Conservation (phyloP, 176 grass and related monocot species). For the Themeda triandra region DNA sequence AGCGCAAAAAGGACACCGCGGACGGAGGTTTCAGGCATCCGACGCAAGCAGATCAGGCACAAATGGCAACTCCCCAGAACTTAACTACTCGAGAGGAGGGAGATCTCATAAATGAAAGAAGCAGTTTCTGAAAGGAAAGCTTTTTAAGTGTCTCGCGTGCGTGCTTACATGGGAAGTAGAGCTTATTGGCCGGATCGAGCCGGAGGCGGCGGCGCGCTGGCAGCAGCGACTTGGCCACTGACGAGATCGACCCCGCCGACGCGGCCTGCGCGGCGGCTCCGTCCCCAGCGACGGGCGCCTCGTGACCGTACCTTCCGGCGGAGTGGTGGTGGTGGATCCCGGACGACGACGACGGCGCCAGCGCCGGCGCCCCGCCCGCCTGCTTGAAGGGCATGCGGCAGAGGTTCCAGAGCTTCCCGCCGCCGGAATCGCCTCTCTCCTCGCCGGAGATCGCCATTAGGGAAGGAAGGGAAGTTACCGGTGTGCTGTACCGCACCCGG, state of each 20-base stretch:
- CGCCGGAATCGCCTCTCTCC: constrained; percentile 42
- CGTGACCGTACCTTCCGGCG: constrained; percentile 51
- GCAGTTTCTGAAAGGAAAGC: not conserved
- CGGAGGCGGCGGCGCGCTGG: constrained; percentile 68
- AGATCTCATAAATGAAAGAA: constrained; percentile 32
- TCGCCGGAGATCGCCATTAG: constrained; percentile 76
- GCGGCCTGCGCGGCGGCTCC: constrained; percentile 12
- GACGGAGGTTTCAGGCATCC: not conserved
- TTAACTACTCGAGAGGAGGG: not conserved
- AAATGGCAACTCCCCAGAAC: not conserved
- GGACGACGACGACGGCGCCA: constrained; percentile 36
- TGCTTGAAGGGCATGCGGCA: constrained; percentile 94
- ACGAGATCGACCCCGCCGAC: constrained; percentile 58
- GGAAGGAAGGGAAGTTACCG: constrained; percentile 23
- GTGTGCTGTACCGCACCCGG: constrained; percentile 20
- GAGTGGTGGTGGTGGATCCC: constrained; percentile 68
- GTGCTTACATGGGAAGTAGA: constrained; percentile 96
- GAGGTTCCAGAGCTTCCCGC: constrained; percentile 84
- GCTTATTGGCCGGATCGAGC: constrained; percentile 85
- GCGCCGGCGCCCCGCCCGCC: constrained; percentile 33
- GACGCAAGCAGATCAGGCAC: constrained; percentile 7
- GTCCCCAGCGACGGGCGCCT: constrained; percentile 17
- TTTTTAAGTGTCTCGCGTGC: not conserved
- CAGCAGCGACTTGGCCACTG: constrained; percentile 74
- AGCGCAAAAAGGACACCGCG: not conserved